These are phyloP conservation scores for Pseudohyphozyma bogoriensis DNA, from an alignment of 768 basidiomycete genomes.

Conservation along the genomic window DNA sequence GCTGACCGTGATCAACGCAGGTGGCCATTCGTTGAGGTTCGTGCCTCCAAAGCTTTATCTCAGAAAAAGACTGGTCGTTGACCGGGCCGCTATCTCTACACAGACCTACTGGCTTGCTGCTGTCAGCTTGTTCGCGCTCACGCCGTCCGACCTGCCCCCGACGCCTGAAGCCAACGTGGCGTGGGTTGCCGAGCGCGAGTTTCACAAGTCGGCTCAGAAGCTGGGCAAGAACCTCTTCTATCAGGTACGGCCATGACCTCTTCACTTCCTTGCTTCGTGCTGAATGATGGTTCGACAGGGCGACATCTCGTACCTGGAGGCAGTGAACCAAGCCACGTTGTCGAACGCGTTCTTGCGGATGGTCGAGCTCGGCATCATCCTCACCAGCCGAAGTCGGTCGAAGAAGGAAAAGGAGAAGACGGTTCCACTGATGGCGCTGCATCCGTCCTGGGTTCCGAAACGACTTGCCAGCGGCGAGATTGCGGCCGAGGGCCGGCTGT, in stretches of 20 bases:
- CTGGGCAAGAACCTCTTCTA: constrained; percentile 22
- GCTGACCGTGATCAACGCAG: neutral
- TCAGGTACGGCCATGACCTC: too few relatives aligned
- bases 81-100: too few relatives aligned
- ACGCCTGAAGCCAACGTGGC: constrained; percentile 4
- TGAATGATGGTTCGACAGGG: constrained; percentile 16
- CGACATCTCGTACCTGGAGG: constrained; percentile 30
- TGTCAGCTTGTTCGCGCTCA: constrained; percentile 25
- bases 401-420: constrained; percentile 13
- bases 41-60: neutral
- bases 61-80: neutral
- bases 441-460: constrained; percentile 25
- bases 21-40: constrained; percentile 27
- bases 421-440: constrained; percentile 25
- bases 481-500: constrained; percentile 16
- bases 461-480: constrained; percentile 11
- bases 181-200: constrained; percentile 21
- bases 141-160: neutral
- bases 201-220: constrained; percentile 16
- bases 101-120: constrained; percentile 27
- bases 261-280: too few relatives aligned
- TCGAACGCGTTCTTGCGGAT: constrained; percentile 29
- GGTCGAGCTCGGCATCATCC: constrained; percentile 26
- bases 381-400: too few relatives aligned
- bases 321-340: constrained; percentile 30